phyloP scores from a whole-genome alignment of 768 basidiomycete species.

The Kwoniella sp. region DNA sequence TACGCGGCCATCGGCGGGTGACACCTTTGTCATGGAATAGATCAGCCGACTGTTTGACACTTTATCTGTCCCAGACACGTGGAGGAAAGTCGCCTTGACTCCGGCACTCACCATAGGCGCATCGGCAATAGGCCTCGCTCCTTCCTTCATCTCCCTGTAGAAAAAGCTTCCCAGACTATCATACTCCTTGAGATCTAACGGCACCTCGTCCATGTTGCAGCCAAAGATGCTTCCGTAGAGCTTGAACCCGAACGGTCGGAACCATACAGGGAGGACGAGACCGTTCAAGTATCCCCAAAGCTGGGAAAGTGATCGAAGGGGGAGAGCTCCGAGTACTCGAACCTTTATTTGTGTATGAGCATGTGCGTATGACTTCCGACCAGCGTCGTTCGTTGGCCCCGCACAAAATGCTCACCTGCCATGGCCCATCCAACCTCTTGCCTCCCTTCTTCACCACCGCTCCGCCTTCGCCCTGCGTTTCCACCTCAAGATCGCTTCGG shows the following conservation, averaged over 20 bases:
- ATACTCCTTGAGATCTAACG: constrained; percentile 70
- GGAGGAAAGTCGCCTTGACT: no score
- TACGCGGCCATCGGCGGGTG: constrained; percentile 88
- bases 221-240: constrained; percentile 84
- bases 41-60: background rate
- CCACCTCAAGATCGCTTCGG: constrained; percentile 32
- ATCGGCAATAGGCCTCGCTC: constrained; percentile 69
- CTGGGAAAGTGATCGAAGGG: constrained; percentile 89
- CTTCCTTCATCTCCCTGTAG: constrained; percentile 78
- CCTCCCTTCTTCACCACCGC: constrained; percentile 31
- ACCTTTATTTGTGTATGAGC: constrained; percentile 55
- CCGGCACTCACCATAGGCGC: constrained; percentile 65
- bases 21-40: constrained; percentile 57
- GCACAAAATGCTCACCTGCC: constrained; percentile 63
- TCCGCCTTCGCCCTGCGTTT: constrained; percentile 38
- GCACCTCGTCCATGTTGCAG: constrained; percentile 87
- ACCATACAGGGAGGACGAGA: constrained; percentile 87
- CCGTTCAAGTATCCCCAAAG: constrained; percentile 96
- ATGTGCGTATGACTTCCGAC: background rate
- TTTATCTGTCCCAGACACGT: no score
- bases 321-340: constrained; percentile 92
- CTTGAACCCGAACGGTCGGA: constrained; percentile 82
- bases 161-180: constrained; percentile 91
- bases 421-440: constrained; percentile 70
- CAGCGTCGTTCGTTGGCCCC: background rate